Evolutionary conservation across 2,329 filamentous ascomycete species (phyloP).

Genomic region (Aureobasidium melanogenum): DNA sequence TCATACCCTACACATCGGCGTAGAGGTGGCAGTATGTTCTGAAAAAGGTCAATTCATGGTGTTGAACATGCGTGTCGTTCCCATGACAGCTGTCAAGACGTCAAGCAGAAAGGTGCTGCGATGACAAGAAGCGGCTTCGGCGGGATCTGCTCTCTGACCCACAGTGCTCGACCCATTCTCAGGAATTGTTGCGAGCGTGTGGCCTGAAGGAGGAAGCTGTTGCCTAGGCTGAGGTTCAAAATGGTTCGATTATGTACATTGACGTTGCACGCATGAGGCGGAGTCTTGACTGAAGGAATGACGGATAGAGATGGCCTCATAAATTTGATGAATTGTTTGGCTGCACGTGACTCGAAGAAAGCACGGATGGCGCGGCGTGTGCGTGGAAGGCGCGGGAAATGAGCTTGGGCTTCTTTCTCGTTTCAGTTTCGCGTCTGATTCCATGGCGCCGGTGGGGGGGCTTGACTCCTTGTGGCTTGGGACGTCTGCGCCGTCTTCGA

Average conservation of each 20-base stretch:
- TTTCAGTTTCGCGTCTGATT: conserved; percentile 1
- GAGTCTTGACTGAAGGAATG: neutral
- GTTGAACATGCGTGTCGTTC: neutral
- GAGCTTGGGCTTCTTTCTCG: neutral
- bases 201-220: neutral
- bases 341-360: neutral
- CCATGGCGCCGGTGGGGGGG: neutral
- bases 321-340: neutral
- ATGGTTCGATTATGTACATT: neutral
- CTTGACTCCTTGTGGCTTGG: conserved; percentile 1
- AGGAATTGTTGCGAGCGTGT: neutral
- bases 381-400: neutral
- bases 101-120: neutral
- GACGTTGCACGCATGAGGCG: neutral
- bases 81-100: neutral
- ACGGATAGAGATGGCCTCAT: neutral
- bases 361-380: neutral
- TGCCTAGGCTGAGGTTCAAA: neutral
- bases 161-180: neutral
- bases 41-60: neutral
- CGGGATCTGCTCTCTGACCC: neutral
- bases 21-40: neutral
- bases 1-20: neutral
- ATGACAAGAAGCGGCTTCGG: neutral
- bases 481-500: neutral